Evolutionary conservation across 2,329 filamentous ascomycete species (phyloP).

Genomic region (Colletotrichum lentis): DNA sequence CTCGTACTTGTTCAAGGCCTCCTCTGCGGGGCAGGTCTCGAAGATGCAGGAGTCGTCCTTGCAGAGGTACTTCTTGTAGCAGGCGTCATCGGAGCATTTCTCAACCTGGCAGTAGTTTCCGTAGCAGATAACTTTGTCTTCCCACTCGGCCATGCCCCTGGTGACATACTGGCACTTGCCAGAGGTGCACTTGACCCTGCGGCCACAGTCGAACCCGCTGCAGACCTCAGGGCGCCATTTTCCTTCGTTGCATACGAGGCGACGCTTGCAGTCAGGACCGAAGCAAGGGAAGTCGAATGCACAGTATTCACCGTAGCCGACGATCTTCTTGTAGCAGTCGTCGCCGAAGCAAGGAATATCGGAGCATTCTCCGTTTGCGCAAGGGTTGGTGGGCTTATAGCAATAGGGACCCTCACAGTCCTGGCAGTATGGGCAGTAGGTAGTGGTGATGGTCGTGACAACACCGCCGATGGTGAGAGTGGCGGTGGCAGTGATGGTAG

Average conservation of each 20-base stretch:
- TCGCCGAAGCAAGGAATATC: conserved; percentile 38
- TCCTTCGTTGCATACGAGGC: conserved; percentile 37
- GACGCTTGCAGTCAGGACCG: conserved; percentile 35
- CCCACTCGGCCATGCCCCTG: conserved; percentile 25
- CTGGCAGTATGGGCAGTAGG: conserved; percentile 30
- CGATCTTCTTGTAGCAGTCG: conserved; percentile 43
- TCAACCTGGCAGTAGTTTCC: conserved; percentile 41
- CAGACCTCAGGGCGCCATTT: conserved; percentile 27
- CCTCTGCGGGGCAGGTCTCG: conserved; percentile 39
- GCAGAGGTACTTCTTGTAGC: conserved; percentile 42
- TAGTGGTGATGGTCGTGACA: conserved; percentile 30
- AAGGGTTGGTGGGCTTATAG: conserved; percentile 18
- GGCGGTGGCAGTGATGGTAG: conserved; percentile 11
- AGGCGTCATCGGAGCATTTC: conserved; percentile 45
- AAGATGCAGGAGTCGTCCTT: conserved; percentile 42
- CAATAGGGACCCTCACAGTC: conserved; percentile 30
- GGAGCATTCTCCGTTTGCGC: conserved; percentile 12
- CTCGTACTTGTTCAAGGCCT: conserved; percentile 45
- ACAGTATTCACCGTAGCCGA: conserved; percentile 49
- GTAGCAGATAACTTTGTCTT: conserved; percentile 34
- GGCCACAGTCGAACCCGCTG: conserved; percentile 27
- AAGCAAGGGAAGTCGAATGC: conserved; percentile 44
- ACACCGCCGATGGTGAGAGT: conserved; percentile 21
- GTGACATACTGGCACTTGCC: conserved; percentile 23
- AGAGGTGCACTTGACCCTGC: conserved; percentile 29